Percentiles rank a stretch among this genome's conserved stretches.
These are phyloP conservation scores for Schizothecium vesticola DNA, from an alignment of 495 filamentous ascomycete genomes.

Conservation along the genomic window DNA sequence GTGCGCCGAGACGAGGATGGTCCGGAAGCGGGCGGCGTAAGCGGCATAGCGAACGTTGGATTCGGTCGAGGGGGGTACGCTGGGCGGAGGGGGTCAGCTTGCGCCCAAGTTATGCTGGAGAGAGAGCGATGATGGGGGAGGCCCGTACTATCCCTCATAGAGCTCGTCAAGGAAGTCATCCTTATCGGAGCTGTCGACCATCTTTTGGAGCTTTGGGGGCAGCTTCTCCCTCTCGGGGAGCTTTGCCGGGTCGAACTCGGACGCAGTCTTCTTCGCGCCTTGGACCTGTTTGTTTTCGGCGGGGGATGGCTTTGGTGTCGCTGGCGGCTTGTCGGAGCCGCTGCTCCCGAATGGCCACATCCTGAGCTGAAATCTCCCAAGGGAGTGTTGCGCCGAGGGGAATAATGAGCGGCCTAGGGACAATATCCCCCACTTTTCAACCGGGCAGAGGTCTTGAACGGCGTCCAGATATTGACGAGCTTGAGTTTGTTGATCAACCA, in stretches of 20 bases:
- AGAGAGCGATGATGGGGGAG: not conserved
- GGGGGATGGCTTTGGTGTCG: conserved; percentile 24
- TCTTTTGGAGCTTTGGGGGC: conserved; percentile 62
- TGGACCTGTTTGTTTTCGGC: conserved; percentile 17
- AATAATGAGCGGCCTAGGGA: not conserved
- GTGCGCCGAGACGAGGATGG: conserved; percentile 83
- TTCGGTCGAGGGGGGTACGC: conserved; percentile 76
- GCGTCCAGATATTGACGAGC: not conserved
- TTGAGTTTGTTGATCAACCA: not conserved
- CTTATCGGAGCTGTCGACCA: conserved; percentile 57
- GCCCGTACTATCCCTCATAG: conserved; percentile 72
- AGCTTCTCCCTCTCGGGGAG: conserved; percentile 59
- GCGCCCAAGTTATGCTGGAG: not conserved
- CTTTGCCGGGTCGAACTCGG: conserved; percentile 37
- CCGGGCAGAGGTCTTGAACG: not conserved
- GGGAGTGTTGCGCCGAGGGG: not conserved
- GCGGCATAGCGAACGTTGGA: conserved; percentile 84
- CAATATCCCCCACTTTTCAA: not conserved
- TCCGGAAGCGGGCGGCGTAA: conserved; percentile 81
- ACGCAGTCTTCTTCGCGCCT: conserved; percentile 15
- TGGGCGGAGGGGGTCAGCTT: conserved; percentile 31
- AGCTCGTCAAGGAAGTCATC: conserved; percentile 74
- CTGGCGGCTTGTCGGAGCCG: conserved; percentile 34
- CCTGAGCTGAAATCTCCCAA: not conserved
- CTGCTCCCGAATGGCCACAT: conserved; percentile 40